Conservation (phyloP, 2,329 filamentous ascomycete genomes). For the Talaromyces amestolkiae region DNA sequence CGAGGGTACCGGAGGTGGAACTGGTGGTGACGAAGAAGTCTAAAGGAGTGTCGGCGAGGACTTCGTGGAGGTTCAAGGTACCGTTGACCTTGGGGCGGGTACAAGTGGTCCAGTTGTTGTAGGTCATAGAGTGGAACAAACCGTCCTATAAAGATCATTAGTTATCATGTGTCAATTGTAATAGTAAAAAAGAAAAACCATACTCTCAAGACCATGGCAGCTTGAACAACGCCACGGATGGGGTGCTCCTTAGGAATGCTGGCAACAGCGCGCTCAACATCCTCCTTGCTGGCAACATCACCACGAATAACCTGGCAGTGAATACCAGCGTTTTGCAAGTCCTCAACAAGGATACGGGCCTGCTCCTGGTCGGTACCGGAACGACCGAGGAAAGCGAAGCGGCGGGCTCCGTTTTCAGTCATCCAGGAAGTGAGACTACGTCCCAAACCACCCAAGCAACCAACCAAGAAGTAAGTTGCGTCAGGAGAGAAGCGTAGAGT, state of each 20-base stretch:
- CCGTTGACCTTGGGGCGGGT: slow-evolving; percentile 10
- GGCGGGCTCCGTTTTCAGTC: slow-evolving; percentile 48
- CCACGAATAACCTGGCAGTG: slow-evolving; percentile 28
- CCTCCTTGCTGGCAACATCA: slow-evolving; percentile 31
- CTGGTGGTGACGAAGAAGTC: slow-evolving; percentile 45
- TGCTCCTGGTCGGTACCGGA: slow-evolving; percentile 26
- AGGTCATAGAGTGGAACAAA: slow-evolving; percentile 7
- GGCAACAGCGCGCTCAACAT: slow-evolving; percentile 28
- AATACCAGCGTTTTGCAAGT: slow-evolving; percentile 23
- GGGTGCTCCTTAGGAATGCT: slow-evolving; percentile 20
- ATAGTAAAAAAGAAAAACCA: not conserved
- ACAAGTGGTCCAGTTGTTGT: slow-evolving; percentile 1
- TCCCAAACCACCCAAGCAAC: slow-evolving; percentile 32
- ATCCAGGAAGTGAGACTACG: slow-evolving; percentile 41
- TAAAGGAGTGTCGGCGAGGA: slow-evolving; percentile 14
- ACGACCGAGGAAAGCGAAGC: slow-evolving; percentile 55
- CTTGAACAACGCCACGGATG: slow-evolving; percentile 30
- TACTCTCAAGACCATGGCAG: slow-evolving; percentile 29
- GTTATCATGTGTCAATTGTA: not conserved
- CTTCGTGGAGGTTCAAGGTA: slow-evolving; percentile 13
- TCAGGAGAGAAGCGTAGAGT: not conserved
- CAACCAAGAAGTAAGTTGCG: slow-evolving; percentile 28
- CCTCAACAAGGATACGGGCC: slow-evolving; percentile 20
- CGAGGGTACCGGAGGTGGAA: slow-evolving; percentile 43
- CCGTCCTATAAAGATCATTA: not conserved